A percentile compares a stretch with the other conserved stretches of the same genome.
phyloP scores from a whole-genome alignment of 176 grass and related monocot genomes.

The Hordeum marinum region DNA sequence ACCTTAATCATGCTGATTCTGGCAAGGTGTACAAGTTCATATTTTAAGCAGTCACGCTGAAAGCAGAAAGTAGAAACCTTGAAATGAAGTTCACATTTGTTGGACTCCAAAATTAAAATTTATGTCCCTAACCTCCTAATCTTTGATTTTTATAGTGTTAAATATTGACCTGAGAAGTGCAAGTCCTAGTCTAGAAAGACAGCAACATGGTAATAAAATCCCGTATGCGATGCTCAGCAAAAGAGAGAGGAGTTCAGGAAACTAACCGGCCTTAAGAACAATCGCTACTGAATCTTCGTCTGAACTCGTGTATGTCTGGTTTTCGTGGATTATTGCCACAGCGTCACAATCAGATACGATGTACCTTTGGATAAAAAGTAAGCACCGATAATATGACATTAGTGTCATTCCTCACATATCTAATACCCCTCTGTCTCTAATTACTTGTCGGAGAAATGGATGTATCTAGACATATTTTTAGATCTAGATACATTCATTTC shows the following conservation, averaged over 20 bases:
- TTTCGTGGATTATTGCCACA: conserved; percentile 76
- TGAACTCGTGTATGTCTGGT: conserved; percentile 67
- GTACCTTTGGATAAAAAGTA: conserved; percentile 50
- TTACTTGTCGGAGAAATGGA: no score
- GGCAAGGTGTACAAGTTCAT: not conserved
- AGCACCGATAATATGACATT: not conserved
- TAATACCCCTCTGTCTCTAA: no score
- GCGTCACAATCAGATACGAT: conserved; percentile 89
- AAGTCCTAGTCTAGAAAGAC: not conserved
- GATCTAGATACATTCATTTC: no score
- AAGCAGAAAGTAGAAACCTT: conserved; percentile 4
- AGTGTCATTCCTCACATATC: not conserved
- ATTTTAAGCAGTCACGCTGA: not conserved
- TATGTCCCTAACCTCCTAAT: not conserved
- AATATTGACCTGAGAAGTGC: not conserved
- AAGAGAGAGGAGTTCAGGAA: not conserved
- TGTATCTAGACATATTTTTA: no score
- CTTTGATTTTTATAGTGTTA: not conserved
- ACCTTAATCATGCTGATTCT: not conserved
- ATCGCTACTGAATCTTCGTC: conserved; percentile 83
- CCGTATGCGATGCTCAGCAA: not conserved
- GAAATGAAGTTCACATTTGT: not conserved
- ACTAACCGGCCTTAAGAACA: conserved; percentile 88
- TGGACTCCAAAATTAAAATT: not conserved
- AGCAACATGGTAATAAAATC: not conserved